A percentile compares a stretch with the other conserved stretches of the same genome.
Conservation (phyloP, 805 yeast species). For the Wickerhamomyces tratensis region DNA sequence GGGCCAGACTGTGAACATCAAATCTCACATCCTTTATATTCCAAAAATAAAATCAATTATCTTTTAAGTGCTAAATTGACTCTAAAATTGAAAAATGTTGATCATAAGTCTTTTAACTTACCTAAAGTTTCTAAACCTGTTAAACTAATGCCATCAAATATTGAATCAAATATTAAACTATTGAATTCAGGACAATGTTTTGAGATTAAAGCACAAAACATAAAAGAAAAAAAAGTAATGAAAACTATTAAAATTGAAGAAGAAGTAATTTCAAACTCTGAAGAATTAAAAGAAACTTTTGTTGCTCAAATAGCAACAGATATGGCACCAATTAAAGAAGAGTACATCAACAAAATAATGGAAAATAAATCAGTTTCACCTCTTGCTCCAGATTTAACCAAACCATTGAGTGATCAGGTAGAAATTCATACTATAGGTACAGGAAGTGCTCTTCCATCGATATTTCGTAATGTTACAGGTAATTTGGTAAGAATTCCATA, state of each 20-base stretch:
- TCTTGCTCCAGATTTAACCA: conserved; percentile 3
- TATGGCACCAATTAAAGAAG: conserved; percentile 3
- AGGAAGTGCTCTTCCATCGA: conserved; percentile 85
- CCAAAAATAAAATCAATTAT: conserved; percentile 53
- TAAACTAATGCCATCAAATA: conserved; percentile 17
- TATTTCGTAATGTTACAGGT: conserved; percentile 76
- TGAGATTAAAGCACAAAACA: too few species aligned
- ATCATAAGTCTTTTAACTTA: conserved; percentile 29
- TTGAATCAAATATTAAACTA: conserved; percentile 3
- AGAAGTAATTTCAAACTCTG: not conserved
- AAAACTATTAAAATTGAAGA: too few species aligned
- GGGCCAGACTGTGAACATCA: conserved; percentile 46
- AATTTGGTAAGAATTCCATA: conserved; percentile 67
- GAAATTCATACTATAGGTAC: conserved; percentile 81
- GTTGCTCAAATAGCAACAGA: conserved; percentile 17
- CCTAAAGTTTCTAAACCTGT: conserved; percentile 24
- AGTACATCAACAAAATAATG: not conserved
- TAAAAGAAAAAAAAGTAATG: too few species aligned
- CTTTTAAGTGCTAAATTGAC: conserved; percentile 42
- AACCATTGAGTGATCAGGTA: conserved; percentile 38
- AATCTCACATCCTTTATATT: conserved; percentile 60
- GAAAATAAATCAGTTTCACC: conserved; percentile 11
- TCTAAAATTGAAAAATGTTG: conserved; percentile 47
- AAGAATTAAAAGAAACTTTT: conserved; percentile 14
- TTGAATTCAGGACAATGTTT: too few species aligned